Evolutionary conservation across 805 yeast genomes (phyloP), one percentile per base, ranked within the genome.

Genomic region (Cyberlindnera mycetangii): DNA sequence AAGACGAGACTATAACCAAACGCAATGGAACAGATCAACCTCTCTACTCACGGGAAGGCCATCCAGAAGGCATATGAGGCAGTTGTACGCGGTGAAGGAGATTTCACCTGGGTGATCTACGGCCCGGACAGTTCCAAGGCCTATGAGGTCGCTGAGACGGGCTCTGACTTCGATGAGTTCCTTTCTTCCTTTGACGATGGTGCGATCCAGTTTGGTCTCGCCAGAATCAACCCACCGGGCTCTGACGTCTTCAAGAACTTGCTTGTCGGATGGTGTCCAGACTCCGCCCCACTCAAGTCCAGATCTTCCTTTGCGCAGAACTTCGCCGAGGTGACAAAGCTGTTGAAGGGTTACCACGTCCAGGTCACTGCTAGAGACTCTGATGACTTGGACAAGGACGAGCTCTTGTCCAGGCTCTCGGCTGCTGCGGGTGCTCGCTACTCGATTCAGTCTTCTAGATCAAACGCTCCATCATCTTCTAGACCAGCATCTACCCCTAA

Each of bases 401-500:
- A 85, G 48, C 76, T 93, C 46, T 64, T 89, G 54, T 73, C 79
- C 35, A 82, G 88, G 52, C 81, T 93, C 39, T 81, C 87, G 52
- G 85, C 88, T 53, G 97, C 98, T 27, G 86, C 98, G 2, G 99
- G 99, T 57, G 96, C 99, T 15, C 82, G 96, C 60, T 93, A 93
- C 68, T 83, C 93, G 5, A 77, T 79, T 44, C 87, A 80, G 58
- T 61, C 67, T 22, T 46, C 68, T 12, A 59, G 58, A 37, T 59
- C 69, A 8, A 54, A 61, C 14, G 57, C 61, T 22, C 55, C 71
- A 14, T 37, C 59, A n/a, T 51, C 58, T 12, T 31, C 50, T 54
- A 62, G 57, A 45, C 63, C 65, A 43, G 51, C 55, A 22, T 51
- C 67, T 48, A 50, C 56, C 33, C 51, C 68, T 47, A 58, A 61